A percentile compares a stretch with the other conserved stretches of the same genome.
phyloP scores from a whole-genome alignment of 2,329 filamentous ascomycete species.

The Hymenoscyphus fraxineus region DNA sequence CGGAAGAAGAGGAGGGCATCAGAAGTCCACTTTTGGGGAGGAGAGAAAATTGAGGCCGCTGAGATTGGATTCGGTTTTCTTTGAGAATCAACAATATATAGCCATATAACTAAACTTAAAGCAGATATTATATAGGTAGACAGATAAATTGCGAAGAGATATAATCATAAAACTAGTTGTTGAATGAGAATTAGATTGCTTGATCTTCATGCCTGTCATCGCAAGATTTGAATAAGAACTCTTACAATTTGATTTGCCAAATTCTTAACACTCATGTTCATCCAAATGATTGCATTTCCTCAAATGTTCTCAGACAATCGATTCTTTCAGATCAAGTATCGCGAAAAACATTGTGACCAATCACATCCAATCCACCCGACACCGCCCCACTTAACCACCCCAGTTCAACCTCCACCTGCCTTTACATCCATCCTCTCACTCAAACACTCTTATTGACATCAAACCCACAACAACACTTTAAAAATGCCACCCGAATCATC shows the following conservation, averaged over 20 bases:
- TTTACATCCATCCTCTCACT: background rate
- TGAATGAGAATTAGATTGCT: too few species aligned
- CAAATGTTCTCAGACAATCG: background rate
- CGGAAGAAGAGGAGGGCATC: constrained; percentile 12
- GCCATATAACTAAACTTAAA: too few species aligned
- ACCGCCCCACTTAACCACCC: background rate
- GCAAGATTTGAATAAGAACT: too few species aligned
- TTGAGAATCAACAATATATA: too few species aligned
- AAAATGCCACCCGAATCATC: background rate
- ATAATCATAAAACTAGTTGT: too few species aligned
- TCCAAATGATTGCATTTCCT: background rate
- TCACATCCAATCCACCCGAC: background rate
- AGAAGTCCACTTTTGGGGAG: constrained; percentile 15
- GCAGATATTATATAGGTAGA: too few species aligned
- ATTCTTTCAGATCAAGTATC: background rate
- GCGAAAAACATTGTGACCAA: background rate
- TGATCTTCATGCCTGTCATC: too few species aligned
- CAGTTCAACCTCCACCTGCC: background rate
- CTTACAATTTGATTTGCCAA: too few species aligned
- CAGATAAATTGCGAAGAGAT: too few species aligned
- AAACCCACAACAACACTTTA: too few species aligned
- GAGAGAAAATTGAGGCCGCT: too few species aligned
- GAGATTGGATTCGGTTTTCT: too few species aligned
- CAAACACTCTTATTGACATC: background rate
- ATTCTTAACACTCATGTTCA: background rate